Evolutionary conservation across 2,329 filamentous ascomycete species (phyloP).

Genomic region (Phoma sp.): DNA sequence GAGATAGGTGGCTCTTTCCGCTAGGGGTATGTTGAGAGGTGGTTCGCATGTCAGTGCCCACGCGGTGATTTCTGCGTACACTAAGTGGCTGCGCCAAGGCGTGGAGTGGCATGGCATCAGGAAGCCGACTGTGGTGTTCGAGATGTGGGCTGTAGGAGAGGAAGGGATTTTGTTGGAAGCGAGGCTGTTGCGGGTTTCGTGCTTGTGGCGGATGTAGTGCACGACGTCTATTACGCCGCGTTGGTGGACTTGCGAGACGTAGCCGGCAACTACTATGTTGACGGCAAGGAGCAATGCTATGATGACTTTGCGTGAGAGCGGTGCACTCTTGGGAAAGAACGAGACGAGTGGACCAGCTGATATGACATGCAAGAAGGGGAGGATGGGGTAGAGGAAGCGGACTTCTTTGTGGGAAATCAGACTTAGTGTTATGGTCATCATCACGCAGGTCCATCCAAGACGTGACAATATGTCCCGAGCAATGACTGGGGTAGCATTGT

Average conservation of each 20-base stretch:
- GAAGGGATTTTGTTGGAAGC: slow-evolving; percentile 53
- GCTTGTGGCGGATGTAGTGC: slow-evolving; percentile 75
- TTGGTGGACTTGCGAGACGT: slow-evolving; percentile 77
- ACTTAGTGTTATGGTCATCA: slow-evolving; percentile 71
- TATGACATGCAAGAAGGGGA: slow-evolving; percentile 84
- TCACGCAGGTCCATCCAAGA: slow-evolving; percentile 54
- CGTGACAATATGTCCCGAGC: slow-evolving; percentile 28
- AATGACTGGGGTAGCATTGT: background rate
- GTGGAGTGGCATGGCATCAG: slow-evolving; percentile 96
- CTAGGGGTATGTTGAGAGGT: slow-evolving; percentile 70
- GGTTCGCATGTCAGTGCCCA: slow-evolving; percentile 92
- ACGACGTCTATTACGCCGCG: slow-evolving; percentile 78
- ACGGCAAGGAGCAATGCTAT: slow-evolving; percentile 61
- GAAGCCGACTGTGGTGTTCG: slow-evolving; percentile 69
- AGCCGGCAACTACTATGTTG: slow-evolving; percentile 75
- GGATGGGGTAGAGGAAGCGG: slow-evolving; percentile 91
- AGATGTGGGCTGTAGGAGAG: slow-evolving; percentile 38
- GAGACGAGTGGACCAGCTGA: slow-evolving; percentile 69
- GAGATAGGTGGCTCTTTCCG: slow-evolving; percentile 71
- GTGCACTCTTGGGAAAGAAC: slow-evolving; percentile 62
- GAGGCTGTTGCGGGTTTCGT: slow-evolving; percentile 57
- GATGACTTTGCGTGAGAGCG: slow-evolving; percentile 57
- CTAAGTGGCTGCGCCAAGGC: slow-evolving; percentile 88
- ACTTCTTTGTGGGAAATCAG: slow-evolving; percentile 94
- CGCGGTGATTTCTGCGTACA: slow-evolving; percentile 75